Percentiles rank a stretch among this genome's conserved stretches.
Evolutionary conservation across 495 filamentous ascomycete genomes (phyloP).

Genomic region (Venustampulla echinocandica): DNA sequence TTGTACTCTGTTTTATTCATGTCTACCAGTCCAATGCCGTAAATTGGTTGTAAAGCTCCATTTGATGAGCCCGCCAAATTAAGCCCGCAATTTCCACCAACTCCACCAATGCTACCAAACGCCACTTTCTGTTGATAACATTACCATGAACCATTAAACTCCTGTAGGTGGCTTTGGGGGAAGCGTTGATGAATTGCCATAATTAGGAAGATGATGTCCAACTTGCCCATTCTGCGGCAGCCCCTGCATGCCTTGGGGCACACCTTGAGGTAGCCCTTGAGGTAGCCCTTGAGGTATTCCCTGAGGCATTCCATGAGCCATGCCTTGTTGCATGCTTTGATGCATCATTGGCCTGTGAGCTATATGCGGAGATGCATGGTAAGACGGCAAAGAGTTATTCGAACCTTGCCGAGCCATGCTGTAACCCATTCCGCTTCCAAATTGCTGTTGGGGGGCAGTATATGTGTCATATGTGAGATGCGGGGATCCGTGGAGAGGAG

Average conservation of each 20-base stretch:
- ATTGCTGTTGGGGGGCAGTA: slow-evolving; percentile 29
- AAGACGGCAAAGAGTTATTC: slow-evolving; percentile 41
- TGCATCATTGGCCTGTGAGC: slow-evolving; percentile 23
- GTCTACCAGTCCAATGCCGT: slow-evolving; percentile 25
- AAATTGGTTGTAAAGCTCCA: slow-evolving; percentile 20
- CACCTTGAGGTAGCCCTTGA: slow-evolving; percentile 9
- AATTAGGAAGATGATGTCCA: slow-evolving; percentile 40
- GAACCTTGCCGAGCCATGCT: slow-evolving; percentile 46
- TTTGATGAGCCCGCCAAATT: slow-evolving; percentile 20
- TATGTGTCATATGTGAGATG: slow-evolving; percentile 27
- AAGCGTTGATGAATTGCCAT: slow-evolving; percentile 46
- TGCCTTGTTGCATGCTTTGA: slow-evolving; percentile 17
- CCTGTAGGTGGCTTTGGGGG: slow-evolving; percentile 44
- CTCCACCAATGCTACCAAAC: slow-evolving; percentile 28
- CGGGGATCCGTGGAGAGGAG: slow-evolving; percentile 24
- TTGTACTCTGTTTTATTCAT: slow-evolving; percentile 19
- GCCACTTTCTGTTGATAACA: slow-evolving; percentile 18
- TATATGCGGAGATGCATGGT: slow-evolving; percentile 26
- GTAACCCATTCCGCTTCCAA: slow-evolving; percentile 31
- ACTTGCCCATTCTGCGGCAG: slow-evolving; percentile 17
- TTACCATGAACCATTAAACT: slow-evolving; percentile 16
- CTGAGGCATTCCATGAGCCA: slow-evolving; percentile 9
- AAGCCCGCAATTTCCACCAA: slow-evolving; percentile 21
- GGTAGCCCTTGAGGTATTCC: slow-evolving; percentile 4
- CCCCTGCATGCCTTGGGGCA: slow-evolving; percentile 7